Conservation (phyloP, 1,284 basidiomycete species). For the Tilletia caries region DNA sequence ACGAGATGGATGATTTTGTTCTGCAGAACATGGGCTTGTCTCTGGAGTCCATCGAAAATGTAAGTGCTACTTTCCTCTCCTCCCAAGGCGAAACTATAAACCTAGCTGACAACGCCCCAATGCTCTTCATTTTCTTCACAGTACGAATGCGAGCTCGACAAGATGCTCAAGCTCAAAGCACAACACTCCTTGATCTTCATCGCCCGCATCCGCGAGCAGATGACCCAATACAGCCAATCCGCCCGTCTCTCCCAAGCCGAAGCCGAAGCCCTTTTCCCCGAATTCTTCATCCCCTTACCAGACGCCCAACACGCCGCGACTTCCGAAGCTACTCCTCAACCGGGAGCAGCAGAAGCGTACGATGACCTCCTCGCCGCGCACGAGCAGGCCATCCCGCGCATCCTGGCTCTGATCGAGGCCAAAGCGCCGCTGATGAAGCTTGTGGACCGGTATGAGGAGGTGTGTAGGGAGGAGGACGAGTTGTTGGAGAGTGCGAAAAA, state of each 20-base stretch:
- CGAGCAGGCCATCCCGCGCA: conserved; percentile 76
- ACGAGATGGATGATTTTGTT: conserved; percentile 52
- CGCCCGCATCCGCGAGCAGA: conserved; percentile 74
- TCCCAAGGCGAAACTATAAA: no score
- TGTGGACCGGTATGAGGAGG: conserved; percentile 82
- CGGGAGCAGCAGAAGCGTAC: conserved; percentile 25
- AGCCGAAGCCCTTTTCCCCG: conserved; percentile 58
- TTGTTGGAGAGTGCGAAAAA: conserved; percentile 69
- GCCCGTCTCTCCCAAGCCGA: conserved; percentile 81
- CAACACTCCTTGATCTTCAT: conserved; percentile 85
- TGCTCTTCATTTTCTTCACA: neutral
- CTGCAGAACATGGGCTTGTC: conserved; percentile 66
- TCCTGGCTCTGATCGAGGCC: conserved; percentile 73
- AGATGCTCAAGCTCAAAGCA: conserved; percentile 82
- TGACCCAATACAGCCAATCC: conserved; percentile 77
- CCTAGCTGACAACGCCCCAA: no score
- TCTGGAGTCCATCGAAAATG: conserved; percentile 65
- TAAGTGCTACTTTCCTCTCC: conserved; percentile 26
- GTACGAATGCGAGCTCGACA: conserved; percentile 83
- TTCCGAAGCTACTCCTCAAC: neutral
- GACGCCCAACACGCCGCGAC: conserved; percentile 11
- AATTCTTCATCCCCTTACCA: conserved; percentile 31
- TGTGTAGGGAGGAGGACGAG: conserved; percentile 86
- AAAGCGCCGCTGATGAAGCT: conserved; percentile 73
- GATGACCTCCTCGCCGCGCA: conserved; percentile 69